phyloP scores from a whole-genome alignment of 306 rosid species.

The Casuarina equisetifolia region DNA sequence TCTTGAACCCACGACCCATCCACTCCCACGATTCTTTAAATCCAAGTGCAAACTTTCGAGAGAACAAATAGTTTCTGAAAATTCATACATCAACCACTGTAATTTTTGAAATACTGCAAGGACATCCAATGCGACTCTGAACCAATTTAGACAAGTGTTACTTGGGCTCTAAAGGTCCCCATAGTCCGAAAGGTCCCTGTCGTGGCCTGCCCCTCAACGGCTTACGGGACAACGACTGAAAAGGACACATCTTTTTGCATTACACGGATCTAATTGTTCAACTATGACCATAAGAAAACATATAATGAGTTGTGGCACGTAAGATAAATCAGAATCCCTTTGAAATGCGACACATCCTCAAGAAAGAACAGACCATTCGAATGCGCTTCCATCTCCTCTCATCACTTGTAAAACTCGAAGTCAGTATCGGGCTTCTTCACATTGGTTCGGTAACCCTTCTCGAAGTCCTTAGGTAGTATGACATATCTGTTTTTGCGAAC shows the following conservation, averaged over 20 bases:
- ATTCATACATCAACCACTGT: background rate
- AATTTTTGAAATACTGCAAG: background rate
- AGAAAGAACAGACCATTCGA: background rate
- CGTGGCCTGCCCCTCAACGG: background rate
- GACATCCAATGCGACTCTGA: background rate
- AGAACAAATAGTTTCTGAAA: background rate
- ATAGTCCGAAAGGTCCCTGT: too few relatives aligned
- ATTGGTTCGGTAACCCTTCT: slow-evolving; percentile 93
- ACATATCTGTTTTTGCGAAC: slow-evolving; percentile 95
- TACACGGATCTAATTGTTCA: slow-evolving; percentile 5
- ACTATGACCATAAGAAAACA: background rate
- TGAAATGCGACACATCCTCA: background rate
- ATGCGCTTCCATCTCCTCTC: slow-evolving; percentile 10
- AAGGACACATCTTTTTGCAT: background rate
- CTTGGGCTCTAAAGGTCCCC: too few relatives aligned
- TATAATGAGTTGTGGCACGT: background rate
- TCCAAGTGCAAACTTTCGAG: too few relatives aligned
- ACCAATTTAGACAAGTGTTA: background rate
- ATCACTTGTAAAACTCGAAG: slow-evolving; percentile 97
- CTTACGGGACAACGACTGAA: background rate
- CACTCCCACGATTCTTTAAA: too few relatives aligned
- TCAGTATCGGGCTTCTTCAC: slow-evolving; percentile 99
- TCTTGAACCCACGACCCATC: background rate
- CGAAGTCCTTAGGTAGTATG: slow-evolving; percentile 96
- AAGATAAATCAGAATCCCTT: background rate